A percentile compares a stretch with the other conserved stretches of the same genome.
phyloP scores from a whole-genome alignment of 129 eudicot species.

The Daucus carota region DNA sequence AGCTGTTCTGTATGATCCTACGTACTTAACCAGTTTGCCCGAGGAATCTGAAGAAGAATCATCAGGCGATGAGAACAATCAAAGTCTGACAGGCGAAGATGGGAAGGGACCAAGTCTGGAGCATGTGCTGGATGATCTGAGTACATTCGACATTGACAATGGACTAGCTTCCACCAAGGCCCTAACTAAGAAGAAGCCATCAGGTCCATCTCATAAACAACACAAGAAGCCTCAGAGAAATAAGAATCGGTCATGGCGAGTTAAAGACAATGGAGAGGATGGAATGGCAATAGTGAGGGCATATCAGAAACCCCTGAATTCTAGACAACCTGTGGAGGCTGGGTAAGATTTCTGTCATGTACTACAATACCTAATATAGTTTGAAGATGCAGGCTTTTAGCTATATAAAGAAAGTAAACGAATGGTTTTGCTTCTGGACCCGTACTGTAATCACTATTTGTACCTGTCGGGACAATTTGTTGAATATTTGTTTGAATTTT shows the following conservation, averaged over 20 bases:
- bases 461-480: neutral
- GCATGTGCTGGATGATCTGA: slow-evolving; percentile 57
- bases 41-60: slow-evolving; percentile 35
- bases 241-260: slow-evolving; percentile 86
- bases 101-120: slow-evolving; percentile 37
- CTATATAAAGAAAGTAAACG: neutral
- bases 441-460: neutral
- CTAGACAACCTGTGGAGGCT: slow-evolving; percentile 32
- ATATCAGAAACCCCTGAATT: slow-evolving; percentile 50
- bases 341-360: slow-evolving; percentile 7
- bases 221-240: slow-evolving; percentile 85
- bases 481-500: neutral
- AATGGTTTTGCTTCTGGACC: neutral
- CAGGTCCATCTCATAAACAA: slow-evolving; percentile 52
- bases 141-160: slow-evolving; percentile 59
- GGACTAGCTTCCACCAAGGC: slow-evolving; percentile 39
- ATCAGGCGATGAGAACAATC: slow-evolving; percentile 26
- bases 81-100: slow-evolving; percentile 13
- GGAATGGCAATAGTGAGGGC: slow-evolving; percentile 72
- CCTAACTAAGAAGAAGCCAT: slow-evolving; percentile 29
- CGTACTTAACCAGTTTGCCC: slow-evolving; percentile 4
- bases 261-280: slow-evolving; percentile 56
- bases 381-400: neutral
- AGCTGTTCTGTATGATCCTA: slow-evolving; percentile 7
- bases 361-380: neutral